phyloP scores from a whole-genome alignment of 31 red algal species.

The Odonthalia washingtoniensis region DNA sequence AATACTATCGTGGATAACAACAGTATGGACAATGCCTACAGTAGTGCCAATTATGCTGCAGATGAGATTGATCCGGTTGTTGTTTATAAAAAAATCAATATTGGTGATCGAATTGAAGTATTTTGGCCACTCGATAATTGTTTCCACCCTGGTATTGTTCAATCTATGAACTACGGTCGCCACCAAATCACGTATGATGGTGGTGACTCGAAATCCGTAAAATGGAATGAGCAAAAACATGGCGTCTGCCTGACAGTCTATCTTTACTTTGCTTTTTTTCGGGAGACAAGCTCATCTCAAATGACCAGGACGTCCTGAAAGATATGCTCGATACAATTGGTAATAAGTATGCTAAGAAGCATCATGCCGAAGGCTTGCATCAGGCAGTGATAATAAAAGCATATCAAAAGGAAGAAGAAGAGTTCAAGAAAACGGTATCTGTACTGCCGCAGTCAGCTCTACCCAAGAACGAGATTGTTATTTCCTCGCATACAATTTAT shows the following conservation, averaged over 20 bases:
- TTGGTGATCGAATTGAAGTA: conserved; percentile 3
- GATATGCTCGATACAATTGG: background rate
- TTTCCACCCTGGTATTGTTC: conserved; percentile 1
- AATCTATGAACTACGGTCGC: no score
- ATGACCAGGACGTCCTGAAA: no score
- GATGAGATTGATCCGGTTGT: no score
- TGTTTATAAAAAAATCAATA: no score
- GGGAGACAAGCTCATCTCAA: background rate
- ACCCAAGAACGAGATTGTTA: conserved; percentile 6
- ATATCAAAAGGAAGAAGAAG: background rate
- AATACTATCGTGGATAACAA: no score
- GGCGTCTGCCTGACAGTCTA: background rate
- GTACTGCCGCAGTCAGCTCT: background rate
- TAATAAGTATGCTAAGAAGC: background rate
- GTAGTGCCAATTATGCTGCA: no score
- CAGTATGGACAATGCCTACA: no score
- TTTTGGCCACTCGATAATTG: background rate
- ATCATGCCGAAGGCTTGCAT: background rate
- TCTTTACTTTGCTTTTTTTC: no score
- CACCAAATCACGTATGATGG: no score
- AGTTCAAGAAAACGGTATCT: background rate
- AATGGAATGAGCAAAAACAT: no score
- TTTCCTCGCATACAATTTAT: background rate
- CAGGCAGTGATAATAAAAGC: background rate
- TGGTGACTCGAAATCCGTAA: no score